Base-by-base conservation (phyloP, 2,329 filamentous ascomycete genomes). In the Scorias spongiosa region DNA sequence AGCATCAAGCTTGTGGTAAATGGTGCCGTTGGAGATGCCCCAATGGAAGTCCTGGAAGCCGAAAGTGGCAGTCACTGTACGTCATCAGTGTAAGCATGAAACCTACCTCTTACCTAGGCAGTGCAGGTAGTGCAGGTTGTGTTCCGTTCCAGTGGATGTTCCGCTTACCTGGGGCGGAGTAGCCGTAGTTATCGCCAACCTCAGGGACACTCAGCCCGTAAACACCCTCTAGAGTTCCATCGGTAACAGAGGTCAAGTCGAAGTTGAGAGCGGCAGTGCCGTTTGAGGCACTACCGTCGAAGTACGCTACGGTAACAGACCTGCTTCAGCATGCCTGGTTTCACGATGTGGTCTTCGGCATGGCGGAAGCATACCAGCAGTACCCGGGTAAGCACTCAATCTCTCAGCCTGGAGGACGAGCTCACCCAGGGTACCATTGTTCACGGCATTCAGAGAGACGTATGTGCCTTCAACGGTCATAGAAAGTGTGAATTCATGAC, bases 361-460 rank as follows among this genome's bases (percentile, higher is more conserved):
- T 26, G 20, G 32, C 32, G 3, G 12, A 36, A 36, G 9, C 32
- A 15, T 38, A 46, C 45, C 42, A 12, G 46, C 42, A 10, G 48
- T 49, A 4, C 44, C 46, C 10, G 44, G 20, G 26, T 42, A 48
- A 30, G 42, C 46, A 10, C 41, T 43, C 10, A 44, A 20, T 15
- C 41, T 41, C 38, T 49, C 41, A 29, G 39, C 44, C 29, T 48
- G 39, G 20, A 48, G 14, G 10, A 46, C 26, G 1, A 46, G 41
- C 18, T 49, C 42, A 9, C 39, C 36, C 18, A 39, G 36, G 5
- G 45, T 44, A 29, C 46, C 48, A 30, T 49, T 48, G 28, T 43
- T 36, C 2, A 47, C 44, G 29, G 43, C 48, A 12, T 46, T 45
- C n/a, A 49, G 43, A 9, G 46, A 47, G 10, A 47, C 43, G 2